phyloP scores from a whole-genome alignment of 1,284 basidiomycete species.

The Singerocomus inundabilis region DNA sequence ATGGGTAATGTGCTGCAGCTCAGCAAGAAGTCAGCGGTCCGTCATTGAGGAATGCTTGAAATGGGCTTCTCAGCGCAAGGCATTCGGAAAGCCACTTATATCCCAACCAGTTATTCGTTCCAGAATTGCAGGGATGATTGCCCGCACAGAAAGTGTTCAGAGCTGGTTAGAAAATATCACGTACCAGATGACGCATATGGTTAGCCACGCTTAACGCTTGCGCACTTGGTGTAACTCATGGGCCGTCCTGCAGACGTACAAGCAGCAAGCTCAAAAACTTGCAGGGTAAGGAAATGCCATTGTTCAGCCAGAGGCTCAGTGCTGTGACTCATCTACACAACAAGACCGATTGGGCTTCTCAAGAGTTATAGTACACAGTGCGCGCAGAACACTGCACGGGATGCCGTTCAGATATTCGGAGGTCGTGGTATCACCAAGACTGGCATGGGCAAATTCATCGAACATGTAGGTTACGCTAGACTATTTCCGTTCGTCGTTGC shows the following conservation, averaged over 20 bases:
- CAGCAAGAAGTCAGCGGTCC: constrained; percentile 47
- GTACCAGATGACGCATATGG: constrained; percentile 91
- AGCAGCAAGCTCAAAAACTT: constrained; percentile 55
- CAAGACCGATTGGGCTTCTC: constrained; percentile 74
- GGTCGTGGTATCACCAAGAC: constrained; percentile 74
- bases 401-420: constrained; percentile 81
- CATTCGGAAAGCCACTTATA: constrained; percentile 70
- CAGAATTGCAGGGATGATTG: constrained; percentile 72
- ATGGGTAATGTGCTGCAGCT: constrained; percentile 65
- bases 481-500: background rate
- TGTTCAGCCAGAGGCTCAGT: background rate
- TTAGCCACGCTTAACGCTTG: constrained; percentile 20
- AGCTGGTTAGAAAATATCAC: constrained; percentile 90
- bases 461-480: constrained; percentile 45
- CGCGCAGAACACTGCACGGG: constrained; percentile 72
- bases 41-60: constrained; percentile 57
- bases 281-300: constrained; percentile 50
- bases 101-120: constrained; percentile 70
- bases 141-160: constrained; percentile 61
- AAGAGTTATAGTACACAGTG: constrained; percentile 71
- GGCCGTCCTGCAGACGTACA: constrained; percentile 43
- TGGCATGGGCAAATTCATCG: constrained; percentile 56
- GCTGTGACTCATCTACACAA: constrained; percentile 1
- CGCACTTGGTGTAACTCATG: constrained; percentile 1
- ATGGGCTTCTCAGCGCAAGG: constrained; percentile 65